Base-by-base conservation (phyloP, 2,329 filamentous ascomycete species). In the Neophaeococcomyces aloes region DNA sequence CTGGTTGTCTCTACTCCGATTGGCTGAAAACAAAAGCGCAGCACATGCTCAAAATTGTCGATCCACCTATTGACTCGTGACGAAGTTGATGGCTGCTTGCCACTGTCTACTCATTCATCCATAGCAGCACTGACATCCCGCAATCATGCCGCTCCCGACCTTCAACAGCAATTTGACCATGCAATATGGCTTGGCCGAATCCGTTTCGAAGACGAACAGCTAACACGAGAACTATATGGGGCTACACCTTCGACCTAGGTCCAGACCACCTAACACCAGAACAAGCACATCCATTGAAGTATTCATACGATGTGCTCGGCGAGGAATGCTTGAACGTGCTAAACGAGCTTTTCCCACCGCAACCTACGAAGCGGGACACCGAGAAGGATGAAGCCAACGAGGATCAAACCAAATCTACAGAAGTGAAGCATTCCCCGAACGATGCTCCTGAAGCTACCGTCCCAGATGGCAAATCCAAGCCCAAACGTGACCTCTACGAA, bases 171-270 rank as follows among this genome's bases (percentile, higher is more conserved):
- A 17, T 14, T 14, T 4, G 7, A 7, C 6, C 7, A 15, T 19
- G 6, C 30, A 46, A 19, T 1, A 60, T 59, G 57, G 50, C 54
- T 15, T 56, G 51, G 52, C 55, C 56, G 21, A 59, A 59, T 39
- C 58, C 52, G n/a, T 60, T 59, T 33, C 38, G 50, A 14, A 49
- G 46, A 31, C 23, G 46, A 29, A 53, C 56, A 33, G 50, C 52
- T 31, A 51, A 55, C 36, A 59, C 56, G 18, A 39, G 56, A n/a
- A 54, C 49, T 38, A 57, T 56, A 50, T 86, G 79, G 77, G 80
- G 75, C 15, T 75, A 84, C 56, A 72, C 69, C 5, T 87, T 88
- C 57, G 72, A 79, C 53, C 80, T 81, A 70, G 83, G 81, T 1
- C 59, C 71, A 4, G 61, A 78, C 3, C 84, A 89, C 59, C 63